Percentiles rank a stretch among this genome's conserved stretches.
Conservation (phyloP, 305 asterid species). For the Andrographis paniculata region DNA sequence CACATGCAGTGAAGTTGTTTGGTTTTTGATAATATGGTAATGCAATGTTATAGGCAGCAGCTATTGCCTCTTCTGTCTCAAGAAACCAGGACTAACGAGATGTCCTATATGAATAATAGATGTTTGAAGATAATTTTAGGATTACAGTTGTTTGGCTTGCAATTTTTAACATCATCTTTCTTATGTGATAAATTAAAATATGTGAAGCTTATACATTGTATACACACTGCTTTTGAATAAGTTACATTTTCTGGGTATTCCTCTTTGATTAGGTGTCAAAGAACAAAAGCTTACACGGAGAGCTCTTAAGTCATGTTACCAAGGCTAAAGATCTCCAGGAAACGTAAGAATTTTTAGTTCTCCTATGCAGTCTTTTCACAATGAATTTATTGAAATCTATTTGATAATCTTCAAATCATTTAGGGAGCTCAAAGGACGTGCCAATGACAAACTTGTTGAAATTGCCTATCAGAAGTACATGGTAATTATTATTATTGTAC, state of each 20-base stretch:
- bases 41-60: too few relatives aligned
- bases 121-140: too few relatives aligned
- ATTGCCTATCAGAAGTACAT: slow-evolving; percentile 86
- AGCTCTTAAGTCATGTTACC: slow-evolving; percentile 47
- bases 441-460: slow-evolving; percentile 68
- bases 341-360: slow-evolving; percentile 38
- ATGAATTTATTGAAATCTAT: slow-evolving; percentile 14
- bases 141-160: too few relatives aligned
- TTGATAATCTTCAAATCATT: slow-evolving; percentile 20
- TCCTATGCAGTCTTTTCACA: slow-evolving; percentile 16
- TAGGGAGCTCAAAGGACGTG: slow-evolving; percentile 73
- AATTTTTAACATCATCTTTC: too few relatives aligned
- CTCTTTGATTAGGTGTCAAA: slow-evolving; percentile 42
- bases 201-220: too few relatives aligned
- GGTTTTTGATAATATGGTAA: too few relatives aligned
- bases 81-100: too few relatives aligned
- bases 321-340: slow-evolving; percentile 66
- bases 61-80: too few relatives aligned
- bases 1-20: too few relatives aligned
- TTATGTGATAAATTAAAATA: too few relatives aligned
- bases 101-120: too few relatives aligned
- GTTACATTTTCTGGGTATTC: slow-evolving; percentile 17
- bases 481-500: slow-evolving; percentile 41
- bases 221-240: slow-evolving; percentile 12
- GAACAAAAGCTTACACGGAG: slow-evolving; percentile 53